phyloP scores from a whole-genome alignment of 345 rosid species.

The Mangifera indica region DNA sequence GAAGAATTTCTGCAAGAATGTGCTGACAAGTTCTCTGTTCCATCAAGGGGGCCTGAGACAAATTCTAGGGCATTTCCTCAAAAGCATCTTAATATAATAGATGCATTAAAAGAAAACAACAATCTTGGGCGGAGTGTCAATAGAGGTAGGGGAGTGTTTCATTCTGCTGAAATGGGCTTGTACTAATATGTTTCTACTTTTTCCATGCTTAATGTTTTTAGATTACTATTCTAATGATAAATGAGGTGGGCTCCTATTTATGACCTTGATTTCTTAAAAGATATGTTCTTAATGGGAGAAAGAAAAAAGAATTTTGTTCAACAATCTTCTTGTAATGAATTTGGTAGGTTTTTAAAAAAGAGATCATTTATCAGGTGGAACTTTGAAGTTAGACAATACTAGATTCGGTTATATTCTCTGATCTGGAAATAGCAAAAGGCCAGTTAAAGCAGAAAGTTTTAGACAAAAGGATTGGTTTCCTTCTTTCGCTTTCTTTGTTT shows the following conservation, averaged over 20 bases:
- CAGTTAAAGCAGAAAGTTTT: too few relatives aligned
- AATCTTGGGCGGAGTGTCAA: constrained; percentile 44
- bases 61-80: constrained; percentile 28
- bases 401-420: too few relatives aligned
- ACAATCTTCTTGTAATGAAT: neutral
- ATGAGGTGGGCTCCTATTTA: neutral
- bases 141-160: constrained; percentile 31
- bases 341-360: neutral
- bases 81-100: constrained; percentile 43
- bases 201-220: neutral
- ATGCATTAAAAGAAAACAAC: constrained; percentile 38
- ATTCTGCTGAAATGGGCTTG: neutral
- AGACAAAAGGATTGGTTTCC: too few relatives aligned
- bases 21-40: constrained; percentile 28
- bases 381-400: too few relatives aligned
- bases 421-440: too few relatives aligned
- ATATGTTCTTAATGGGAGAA: too few relatives aligned
- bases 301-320: neutral
- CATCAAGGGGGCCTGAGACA: constrained; percentile 25
- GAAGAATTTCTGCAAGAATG: constrained; percentile 35
- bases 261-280: neutral
- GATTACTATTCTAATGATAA: too few relatives aligned
- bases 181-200: too few relatives aligned
- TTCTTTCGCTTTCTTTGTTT: too few relatives aligned
- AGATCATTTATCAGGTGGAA: neutral